Evolutionary conservation across 352 stramenopile species (phyloP), one percentile per base, ranked within the genome.

Genomic region (Phytophthora quininea): DNA sequence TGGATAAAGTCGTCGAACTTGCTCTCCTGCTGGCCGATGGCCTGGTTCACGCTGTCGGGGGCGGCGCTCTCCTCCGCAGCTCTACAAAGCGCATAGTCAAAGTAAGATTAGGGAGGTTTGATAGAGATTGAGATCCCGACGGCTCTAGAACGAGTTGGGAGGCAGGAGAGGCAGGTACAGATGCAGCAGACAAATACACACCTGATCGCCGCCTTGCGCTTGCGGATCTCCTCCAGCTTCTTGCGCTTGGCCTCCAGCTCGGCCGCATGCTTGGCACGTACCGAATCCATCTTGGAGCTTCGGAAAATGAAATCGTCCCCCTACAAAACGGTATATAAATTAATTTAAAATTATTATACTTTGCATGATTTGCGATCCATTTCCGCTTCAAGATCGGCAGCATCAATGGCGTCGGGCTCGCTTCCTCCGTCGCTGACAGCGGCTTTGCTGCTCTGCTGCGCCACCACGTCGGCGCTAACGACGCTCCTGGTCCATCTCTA

Each of bases 151-250:
- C 9, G 15, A 12, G 4, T 12, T 53, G 14, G 47, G 4, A 37
- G 19, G 29, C 9, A n/a, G 6, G 43, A 27, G 19, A 29, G 15
- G 43, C 43, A 49, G 43, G 4, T 19, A 29, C 15, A 27, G 43
- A 49, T 11, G 15, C 43, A 8, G 6, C 8, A 49, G 7, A 14
- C 1, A 19, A 2, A 37, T 11, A 76, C 72, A 55, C 66, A 93
- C 85, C 84, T 75, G 38, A 93, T 76, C 29, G 84, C 86, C 0
- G 86, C 88, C 67, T 96, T 96, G 35, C 88, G 84, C 54, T 90
- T 82, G 51, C 88, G 88, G 64, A 96, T 95, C 77, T 96, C 88
- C 69, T 96, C 87, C n/a, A 96, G 79, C 75, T 96, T 96, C 71
- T 89, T 90, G 67, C 88, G 88, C 76, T 96, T 96, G 31, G 83